phyloP scores from a whole-genome alignment of 805 yeast genomes.

The Isabelozyma gotoi region DNA sequence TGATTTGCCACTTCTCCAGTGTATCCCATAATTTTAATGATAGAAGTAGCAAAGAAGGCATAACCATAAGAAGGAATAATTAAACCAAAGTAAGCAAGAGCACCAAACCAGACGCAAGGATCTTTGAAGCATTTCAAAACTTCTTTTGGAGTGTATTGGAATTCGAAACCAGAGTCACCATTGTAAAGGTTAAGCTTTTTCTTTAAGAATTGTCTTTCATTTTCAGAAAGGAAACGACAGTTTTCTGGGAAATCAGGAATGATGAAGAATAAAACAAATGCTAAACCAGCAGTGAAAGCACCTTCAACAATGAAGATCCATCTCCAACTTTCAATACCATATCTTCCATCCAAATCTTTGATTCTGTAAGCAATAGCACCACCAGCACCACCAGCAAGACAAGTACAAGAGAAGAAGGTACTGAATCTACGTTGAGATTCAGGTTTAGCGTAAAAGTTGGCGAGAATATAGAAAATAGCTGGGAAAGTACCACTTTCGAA shows the following conservation, averaged over 20 bases:
- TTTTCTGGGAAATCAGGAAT: constrained; percentile 76
- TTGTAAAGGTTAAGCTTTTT: constrained; percentile 47
- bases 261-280: constrained; percentile 41
- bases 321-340: constrained; percentile 47
- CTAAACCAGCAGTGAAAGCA: constrained; percentile 33
- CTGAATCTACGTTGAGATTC: constrained; percentile 72
- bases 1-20: constrained; percentile 74
- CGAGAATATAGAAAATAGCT: constrained; percentile 67
- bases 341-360: constrained; percentile 49
- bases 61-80: constrained; percentile 75
- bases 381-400: constrained; percentile 77
- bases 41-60: constrained; percentile 71
- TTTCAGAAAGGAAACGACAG: constrained; percentile 41
- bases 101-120: constrained; percentile 55
- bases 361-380: constrained; percentile 72
- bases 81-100: constrained; percentile 61
- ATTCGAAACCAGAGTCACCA: constrained; percentile 48
- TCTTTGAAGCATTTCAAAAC: constrained; percentile 55
- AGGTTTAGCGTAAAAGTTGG: constrained; percentile 60
- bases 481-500: constrained; percentile 76
- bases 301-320: constrained; percentile 55
- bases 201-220: constrained; percentile 56
- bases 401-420: constrained; percentile 67
- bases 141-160: constrained; percentile 46
- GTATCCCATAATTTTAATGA: constrained; percentile 60